Evolutionary conservation across 257 asterid genomes (phyloP).

Genomic region (Fraxinus cuspidata): DNA sequence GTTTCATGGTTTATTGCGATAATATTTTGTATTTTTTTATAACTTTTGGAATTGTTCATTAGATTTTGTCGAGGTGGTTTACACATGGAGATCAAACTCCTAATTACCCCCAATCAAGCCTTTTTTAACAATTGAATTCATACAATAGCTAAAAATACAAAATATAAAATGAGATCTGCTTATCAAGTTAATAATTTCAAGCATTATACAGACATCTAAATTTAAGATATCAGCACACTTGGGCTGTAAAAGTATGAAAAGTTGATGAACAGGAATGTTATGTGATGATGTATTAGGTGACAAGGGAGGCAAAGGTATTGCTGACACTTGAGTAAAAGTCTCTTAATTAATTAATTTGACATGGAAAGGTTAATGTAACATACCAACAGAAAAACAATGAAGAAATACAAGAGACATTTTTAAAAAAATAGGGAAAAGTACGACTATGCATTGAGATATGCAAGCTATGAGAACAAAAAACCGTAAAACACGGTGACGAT

Average conservation of each 20-base stretch:
- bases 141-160: too few relatives aligned
- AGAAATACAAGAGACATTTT: neutral
- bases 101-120: neutral
- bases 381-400: neutral
- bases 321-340: neutral
- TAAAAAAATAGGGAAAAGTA: neutral
- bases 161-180: neutral
- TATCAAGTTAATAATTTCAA: neutral
- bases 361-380: neutral
- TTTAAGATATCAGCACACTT: neutral
- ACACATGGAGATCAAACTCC: neutral
- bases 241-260: neutral
- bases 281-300: neutral
- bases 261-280: neutral
- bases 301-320: neutral
- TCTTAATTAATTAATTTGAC: neutral
- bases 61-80: neutral
- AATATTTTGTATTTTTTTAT: neutral
- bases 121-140: neutral
- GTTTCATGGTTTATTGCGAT: neutral
- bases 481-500: neutral
- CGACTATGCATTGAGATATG: neutral
- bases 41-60: neutral
- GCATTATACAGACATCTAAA: neutral
- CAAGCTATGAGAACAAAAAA: neutral